phyloP scores from a whole-genome alignment of 2,329 filamentous ascomycete species.

The Periconia digitata region DNA sequence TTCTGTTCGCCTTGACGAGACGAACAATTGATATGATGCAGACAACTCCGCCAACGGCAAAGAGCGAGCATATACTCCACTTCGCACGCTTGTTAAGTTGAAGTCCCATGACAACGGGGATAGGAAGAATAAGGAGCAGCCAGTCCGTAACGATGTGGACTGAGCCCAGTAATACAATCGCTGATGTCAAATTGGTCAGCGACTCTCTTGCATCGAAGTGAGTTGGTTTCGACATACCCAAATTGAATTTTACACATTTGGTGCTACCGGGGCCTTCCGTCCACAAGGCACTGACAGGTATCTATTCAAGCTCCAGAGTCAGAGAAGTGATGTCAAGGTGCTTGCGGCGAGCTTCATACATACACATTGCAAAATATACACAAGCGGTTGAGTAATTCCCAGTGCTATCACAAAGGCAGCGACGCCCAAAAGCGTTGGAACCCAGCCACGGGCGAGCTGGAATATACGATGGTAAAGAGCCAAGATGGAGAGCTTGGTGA shows the following conservation, averaged over 20 bases:
- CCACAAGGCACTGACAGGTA: background rate
- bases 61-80: conserved; percentile 14
- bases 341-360: too few relatives aligned
- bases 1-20: conserved; percentile 7
- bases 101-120: conserved; percentile 12
- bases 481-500: conserved; percentile 14
- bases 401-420: conserved; percentile 12
- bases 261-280: background rate
- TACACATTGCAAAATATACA: conserved; percentile 14
- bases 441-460: conserved; percentile 8
- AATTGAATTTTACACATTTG: background rate
- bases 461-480: conserved; percentile 16
- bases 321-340: conserved; percentile 5
- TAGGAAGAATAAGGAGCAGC: conserved; percentile 11
- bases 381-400: conserved; percentile 10
- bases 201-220: background rate
- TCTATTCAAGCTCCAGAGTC: conserved; percentile 2
- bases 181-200: conserved; percentile 1
- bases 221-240: background rate
- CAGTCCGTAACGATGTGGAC: conserved; percentile 17
- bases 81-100: conserved; percentile 9
- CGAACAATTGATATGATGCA: conserved; percentile 14
- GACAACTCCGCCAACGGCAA: conserved; percentile 13
- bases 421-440: conserved; percentile 8
- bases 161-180: conserved; percentile 10